A percentile compares a stretch with the other conserved stretches of the same genome.
Conservation (phyloP, 768 basidiomycete genomes). For the Lactarius pseudohatsudake region DNA sequence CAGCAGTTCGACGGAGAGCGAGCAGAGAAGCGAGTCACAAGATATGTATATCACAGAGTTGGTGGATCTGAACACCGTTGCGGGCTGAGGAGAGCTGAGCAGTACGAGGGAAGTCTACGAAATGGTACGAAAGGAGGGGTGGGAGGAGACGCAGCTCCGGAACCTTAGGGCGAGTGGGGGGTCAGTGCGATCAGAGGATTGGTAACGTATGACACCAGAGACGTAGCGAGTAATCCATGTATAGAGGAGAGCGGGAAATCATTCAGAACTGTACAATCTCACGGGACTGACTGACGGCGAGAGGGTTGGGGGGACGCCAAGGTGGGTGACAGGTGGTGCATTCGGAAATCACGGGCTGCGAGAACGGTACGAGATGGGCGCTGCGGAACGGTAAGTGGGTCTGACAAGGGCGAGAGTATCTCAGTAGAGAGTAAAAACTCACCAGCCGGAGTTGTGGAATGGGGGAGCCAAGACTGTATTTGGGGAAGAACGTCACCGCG, state of each 20-base stretch:
- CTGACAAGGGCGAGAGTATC: background rate
- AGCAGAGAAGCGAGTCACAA: constrained; percentile 13
- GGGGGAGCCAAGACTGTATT: constrained; percentile 26
- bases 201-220: constrained; percentile 10
- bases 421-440: background rate
- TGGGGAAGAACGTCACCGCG: constrained; percentile 24
- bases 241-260: background rate
- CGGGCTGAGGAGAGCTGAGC: constrained; percentile 8
- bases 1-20: constrained; percentile 20
- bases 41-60: constrained; percentile 28
- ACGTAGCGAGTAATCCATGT: background rate
- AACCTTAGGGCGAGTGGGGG: background rate
- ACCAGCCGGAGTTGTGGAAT: constrained; percentile 20
- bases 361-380: constrained; percentile 23
- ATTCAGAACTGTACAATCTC: background rate
- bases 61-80: constrained; percentile 22
- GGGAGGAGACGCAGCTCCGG: constrained; percentile 1
- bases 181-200: constrained; percentile 3
- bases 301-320: background rate
- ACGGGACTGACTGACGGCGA: background rate
- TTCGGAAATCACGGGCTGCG: constrained; percentile 17
- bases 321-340: background rate
- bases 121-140: background rate
- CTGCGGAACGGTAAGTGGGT: constrained; percentile 16
- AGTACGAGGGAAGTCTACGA: constrained; percentile 13